Evolutionary conservation across 345 rosid species (phyloP).

Genomic region (Euphorbia lathyris): DNA sequence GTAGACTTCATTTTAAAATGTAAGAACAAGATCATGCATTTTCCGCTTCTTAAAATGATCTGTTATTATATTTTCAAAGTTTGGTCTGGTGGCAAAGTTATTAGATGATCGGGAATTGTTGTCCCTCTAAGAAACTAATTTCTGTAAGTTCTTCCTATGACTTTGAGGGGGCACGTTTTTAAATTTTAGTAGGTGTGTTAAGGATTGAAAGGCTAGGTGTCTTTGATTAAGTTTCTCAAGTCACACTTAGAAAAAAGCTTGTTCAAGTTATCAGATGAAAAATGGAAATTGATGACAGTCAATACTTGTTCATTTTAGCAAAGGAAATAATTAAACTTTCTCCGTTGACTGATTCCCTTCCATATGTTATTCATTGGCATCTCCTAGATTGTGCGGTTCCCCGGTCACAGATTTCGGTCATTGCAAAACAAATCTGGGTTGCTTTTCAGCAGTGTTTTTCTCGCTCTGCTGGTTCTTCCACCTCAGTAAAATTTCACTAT

Average conservation of each 20-base stretch:
- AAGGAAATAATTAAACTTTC: neutral
- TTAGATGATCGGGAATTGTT: neutral
- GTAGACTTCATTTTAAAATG: neutral
- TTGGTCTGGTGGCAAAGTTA: neutral
- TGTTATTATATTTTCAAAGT: neutral
- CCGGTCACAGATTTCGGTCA: conserved; percentile 50
- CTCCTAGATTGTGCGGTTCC: conserved; percentile 70
- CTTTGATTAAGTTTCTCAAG: neutral
- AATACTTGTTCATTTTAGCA: neutral
- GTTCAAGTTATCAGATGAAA: too few species aligned
- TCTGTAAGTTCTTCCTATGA: neutral
- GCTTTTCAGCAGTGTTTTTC: conserved; percentile 20
- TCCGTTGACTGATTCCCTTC: conserved; percentile 34
- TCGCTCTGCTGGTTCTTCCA: conserved; percentile 7
- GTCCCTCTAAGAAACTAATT: neutral
- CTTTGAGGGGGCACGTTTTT: neutral
- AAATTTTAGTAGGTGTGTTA: neutral
- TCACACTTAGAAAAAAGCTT: neutral
- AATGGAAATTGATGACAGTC: neutral
- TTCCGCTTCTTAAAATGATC: neutral
- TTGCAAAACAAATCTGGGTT: conserved; percentile 16
- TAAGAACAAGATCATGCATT: neutral
- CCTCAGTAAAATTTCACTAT: conserved; percentile 9
- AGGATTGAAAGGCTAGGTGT: neutral
- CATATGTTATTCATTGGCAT: conserved; percentile 25